phyloP scores from a whole-genome alignment of 2,329 filamentous ascomycete genomes.

The Metarhizium robertsii region DNA sequence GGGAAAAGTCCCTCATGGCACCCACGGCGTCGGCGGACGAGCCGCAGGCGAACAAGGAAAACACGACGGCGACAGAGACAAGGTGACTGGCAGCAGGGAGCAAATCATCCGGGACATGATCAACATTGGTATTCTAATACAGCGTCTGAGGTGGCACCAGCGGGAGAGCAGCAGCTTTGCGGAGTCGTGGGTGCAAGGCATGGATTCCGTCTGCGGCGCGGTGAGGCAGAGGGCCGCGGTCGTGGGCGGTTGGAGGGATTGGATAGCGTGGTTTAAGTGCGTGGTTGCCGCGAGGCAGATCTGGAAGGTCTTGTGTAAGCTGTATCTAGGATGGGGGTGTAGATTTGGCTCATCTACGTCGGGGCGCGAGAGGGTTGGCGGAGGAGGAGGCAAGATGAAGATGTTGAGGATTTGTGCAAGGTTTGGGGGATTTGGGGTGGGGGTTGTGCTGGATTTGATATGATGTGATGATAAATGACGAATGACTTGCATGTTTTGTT shows the following conservation, averaged over 20 bases:
- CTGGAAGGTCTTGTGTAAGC: not conserved
- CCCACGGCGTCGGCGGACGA: slow-evolving; percentile 10
- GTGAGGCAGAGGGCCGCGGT: not conserved
- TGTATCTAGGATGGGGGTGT: not conserved
- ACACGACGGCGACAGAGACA: slow-evolving; percentile 17
- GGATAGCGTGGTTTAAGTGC: not conserved
- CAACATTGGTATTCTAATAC: slow-evolving; percentile 1
- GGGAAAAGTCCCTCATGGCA: slow-evolving; percentile 55
- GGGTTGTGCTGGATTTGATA: not conserved
- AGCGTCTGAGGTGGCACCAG: not conserved
- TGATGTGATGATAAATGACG: not conserved
- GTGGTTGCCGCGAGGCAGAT: not conserved
- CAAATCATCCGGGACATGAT: not conserved
- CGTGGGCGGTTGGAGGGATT: not conserved
- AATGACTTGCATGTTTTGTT: not conserved
- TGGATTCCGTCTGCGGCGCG: not conserved
- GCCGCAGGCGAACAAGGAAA: slow-evolving; percentile 22
- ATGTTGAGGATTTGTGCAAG: not conserved
- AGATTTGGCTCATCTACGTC: not conserved
- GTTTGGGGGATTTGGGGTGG: not conserved
- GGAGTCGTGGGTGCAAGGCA: not conserved
- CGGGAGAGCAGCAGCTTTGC: not conserved
- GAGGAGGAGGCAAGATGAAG: not conserved
- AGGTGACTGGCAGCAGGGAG: slow-evolving; percentile 7
- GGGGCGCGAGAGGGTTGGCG: not conserved